Evolutionary conservation across 345 rosid species (phyloP).

Genomic region (Aurinia saxatilis): DNA sequence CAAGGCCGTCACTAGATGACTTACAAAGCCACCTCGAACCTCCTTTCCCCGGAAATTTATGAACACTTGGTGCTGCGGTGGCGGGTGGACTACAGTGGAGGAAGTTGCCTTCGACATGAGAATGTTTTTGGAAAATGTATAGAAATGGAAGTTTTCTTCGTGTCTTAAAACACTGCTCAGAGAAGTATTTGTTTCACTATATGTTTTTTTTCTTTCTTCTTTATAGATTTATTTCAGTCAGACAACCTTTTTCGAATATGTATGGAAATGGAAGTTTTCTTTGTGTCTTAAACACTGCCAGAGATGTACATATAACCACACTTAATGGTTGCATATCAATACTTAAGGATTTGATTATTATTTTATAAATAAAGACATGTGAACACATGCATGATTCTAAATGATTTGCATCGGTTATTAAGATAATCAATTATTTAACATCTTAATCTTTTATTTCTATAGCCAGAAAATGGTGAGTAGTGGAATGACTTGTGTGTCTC

Average conservation of each 20-base stretch:
- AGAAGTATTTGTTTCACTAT: too few species aligned
- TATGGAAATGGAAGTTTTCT: too few species aligned
- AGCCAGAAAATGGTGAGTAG: too few species aligned
- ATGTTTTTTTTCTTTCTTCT: too few species aligned
- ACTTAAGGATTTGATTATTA: neutral
- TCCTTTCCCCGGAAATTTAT: slow-evolving; percentile 23
- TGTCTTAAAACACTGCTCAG: too few species aligned
- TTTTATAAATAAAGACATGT: neutral
- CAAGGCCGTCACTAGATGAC: slow-evolving; percentile 6
- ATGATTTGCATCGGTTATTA: neutral
- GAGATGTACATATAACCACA: too few species aligned
- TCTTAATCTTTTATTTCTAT: too few species aligned
- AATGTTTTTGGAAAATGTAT: too few species aligned
- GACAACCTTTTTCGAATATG: neutral
- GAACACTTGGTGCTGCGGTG: slow-evolving; percentile 13
- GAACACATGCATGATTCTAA: neutral
- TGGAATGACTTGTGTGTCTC: too few species aligned
- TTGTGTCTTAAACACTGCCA: too few species aligned
- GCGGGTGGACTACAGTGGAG: neutral
- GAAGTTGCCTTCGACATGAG: neutral
- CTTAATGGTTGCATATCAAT: neutral
- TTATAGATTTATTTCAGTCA: neutral
- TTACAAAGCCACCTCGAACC: neutral
- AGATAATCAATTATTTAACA: neutral
- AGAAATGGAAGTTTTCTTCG: too few species aligned